These are phyloP conservation scores for Penicillium ucsense DNA, from an alignment of 495 filamentous ascomycete genomes.

Conservation along the genomic window DNA sequence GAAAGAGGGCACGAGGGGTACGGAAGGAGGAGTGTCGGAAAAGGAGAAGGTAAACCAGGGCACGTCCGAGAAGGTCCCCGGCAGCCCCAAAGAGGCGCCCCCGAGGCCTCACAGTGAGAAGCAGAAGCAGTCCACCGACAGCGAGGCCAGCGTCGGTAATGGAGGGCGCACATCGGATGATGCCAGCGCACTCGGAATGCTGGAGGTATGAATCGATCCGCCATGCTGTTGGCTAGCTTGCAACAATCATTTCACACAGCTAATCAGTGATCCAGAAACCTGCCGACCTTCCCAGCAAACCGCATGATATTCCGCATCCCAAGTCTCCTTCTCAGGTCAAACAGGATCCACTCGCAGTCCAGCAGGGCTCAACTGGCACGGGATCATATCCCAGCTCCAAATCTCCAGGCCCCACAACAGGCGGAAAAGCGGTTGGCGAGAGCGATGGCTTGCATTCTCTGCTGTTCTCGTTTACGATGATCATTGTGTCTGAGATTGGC, in stretches of 20 bases:
- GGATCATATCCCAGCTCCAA: constrained; percentile 18
- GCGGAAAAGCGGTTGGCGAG: constrained; percentile 31
- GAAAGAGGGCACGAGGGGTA: constrained; percentile 78
- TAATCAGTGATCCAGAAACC: constrained; percentile 54
- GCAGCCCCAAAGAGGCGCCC: constrained; percentile 74
- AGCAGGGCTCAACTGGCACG: constrained; percentile 37
- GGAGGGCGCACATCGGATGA: constrained; percentile 16
- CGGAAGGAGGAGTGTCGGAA: constrained; percentile 75
- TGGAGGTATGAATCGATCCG: constrained; percentile 50
- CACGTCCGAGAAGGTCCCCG: constrained; percentile 64
- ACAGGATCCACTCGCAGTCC: constrained; percentile 54
- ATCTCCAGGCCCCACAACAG: too few relatives aligned
- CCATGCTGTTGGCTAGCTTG: neutral
- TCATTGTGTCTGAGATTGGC: constrained; percentile 92
- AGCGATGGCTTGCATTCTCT: constrained; percentile 87
- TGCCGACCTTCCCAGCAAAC: constrained; percentile 65
- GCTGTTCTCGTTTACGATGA: constrained; percentile 89
- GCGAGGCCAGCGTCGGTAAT: constrained; percentile 16
- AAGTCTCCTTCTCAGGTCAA: constrained; percentile 57
- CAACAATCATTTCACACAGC: neutral
- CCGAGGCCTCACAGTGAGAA: constrained; percentile 73
- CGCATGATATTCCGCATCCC: constrained; percentile 68
- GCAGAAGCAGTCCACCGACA: constrained; percentile 40
- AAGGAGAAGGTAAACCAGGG: constrained; percentile 64
- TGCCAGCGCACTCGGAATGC: constrained; percentile 40